Percentiles rank a stretch among this genome's conserved stretches.
phyloP scores from a whole-genome alignment of 2,329 filamentous ascomycete genomes.

The Grosmannia clavigera region DNA sequence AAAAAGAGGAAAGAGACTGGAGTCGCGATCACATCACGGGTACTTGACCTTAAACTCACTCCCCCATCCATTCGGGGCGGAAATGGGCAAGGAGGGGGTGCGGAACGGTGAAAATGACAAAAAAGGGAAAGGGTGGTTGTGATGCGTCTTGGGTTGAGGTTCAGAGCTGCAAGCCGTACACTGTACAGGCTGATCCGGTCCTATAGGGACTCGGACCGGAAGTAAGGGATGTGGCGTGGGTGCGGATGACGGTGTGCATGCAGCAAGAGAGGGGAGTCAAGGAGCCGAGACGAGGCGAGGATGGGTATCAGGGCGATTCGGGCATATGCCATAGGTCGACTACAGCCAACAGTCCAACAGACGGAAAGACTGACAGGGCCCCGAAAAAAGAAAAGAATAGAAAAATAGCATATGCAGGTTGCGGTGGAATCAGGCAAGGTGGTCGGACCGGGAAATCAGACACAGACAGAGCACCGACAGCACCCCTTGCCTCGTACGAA shows the following conservation, averaged over 20 bases:
- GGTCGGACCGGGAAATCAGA: too few species aligned
- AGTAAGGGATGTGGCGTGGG: not conserved
- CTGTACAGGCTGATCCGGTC: not conserved
- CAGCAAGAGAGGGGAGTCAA: not conserved
- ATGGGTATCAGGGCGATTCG: not conserved
- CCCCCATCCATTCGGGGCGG: not conserved
- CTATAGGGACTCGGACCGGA: not conserved
- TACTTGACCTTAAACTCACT: not conserved
- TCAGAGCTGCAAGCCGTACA: not conserved
- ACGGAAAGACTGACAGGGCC: not conserved
- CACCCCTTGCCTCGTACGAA: too few species aligned
- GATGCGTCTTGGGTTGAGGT: not conserved
- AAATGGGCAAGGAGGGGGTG: too few species aligned
- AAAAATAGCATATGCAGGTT: too few species aligned
- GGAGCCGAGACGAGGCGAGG: not conserved
- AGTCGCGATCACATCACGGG: not conserved
- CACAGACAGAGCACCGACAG: too few species aligned
- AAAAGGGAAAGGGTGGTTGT: not conserved
- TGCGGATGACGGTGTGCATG: not conserved
- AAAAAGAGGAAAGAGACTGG: not conserved
- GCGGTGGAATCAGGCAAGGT: too few species aligned
- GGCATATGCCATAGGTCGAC: not conserved
- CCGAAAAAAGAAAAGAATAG: not conserved
- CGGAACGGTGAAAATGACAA: not conserved
- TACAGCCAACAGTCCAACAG: not conserved